Percentiles rank a stretch among this genome's conserved stretches.
Evolutionary conservation across 2,329 filamentous ascomycete species (phyloP).

Genomic region (Microsporum canis): DNA sequence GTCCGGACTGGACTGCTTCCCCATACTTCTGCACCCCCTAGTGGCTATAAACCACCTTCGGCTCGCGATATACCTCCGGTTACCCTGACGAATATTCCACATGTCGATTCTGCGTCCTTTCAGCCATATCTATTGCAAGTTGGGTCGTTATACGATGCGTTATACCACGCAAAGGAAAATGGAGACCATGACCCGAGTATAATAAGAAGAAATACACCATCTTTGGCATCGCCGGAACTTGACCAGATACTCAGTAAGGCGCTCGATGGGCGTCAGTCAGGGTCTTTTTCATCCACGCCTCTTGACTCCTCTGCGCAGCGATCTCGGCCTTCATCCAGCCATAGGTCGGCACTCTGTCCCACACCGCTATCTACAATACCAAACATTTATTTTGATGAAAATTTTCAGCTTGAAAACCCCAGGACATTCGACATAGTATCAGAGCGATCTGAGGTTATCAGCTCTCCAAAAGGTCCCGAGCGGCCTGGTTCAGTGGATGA

Average conservation of each 20-base stretch:
- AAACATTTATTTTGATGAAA: slow-evolving; percentile 83
- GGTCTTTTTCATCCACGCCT: neutral
- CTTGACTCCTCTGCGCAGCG: slow-evolving; percentile 7
- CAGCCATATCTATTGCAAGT: slow-evolving; percentile 75
- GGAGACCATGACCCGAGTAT: slow-evolving; percentile 50
- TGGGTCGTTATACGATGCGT: slow-evolving; percentile 75
- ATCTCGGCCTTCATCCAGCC: slow-evolving; percentile 33
- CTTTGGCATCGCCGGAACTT: slow-evolving; percentile 38
- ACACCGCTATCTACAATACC: slow-evolving; percentile 89
- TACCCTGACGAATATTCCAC: slow-evolving; percentile 74
- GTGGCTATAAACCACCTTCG: slow-evolving; percentile 69
- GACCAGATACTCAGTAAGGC: slow-evolving; percentile 38
- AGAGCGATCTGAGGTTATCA: slow-evolving; percentile 92
- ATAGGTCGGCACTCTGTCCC: slow-evolving; percentile 39
- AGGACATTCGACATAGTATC: slow-evolving; percentile 94
- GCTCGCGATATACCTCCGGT: slow-evolving; percentile 87
- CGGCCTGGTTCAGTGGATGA: slow-evolving; percentile 36
- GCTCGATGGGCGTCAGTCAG: slow-evolving; percentile 32
- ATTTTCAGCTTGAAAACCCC: slow-evolving; percentile 91
- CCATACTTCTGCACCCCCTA: slow-evolving; percentile 57
- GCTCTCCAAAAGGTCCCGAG: slow-evolving; percentile 49
- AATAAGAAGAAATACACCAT: slow-evolving; percentile 35
- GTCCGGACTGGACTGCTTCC: slow-evolving; percentile 74
- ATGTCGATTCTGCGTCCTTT: slow-evolving; percentile 69
- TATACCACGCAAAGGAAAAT: slow-evolving; percentile 70